phyloP scores from a whole-genome alignment of 352 stramenopile species.

The Pythium phragmitis region DNA sequence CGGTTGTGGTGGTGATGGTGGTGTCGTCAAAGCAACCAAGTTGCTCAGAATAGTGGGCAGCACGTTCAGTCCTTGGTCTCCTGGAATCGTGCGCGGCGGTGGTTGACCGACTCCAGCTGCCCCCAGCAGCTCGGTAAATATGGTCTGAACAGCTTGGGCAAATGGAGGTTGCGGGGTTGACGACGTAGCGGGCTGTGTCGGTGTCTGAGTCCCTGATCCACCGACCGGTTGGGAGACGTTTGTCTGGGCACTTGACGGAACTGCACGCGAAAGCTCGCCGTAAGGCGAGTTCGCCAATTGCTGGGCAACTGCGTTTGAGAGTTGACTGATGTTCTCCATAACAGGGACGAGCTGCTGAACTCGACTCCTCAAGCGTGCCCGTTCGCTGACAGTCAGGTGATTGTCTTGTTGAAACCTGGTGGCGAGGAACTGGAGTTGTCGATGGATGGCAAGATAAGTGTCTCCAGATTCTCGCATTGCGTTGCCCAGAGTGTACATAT shows the following conservation, averaged over 20 bases:
- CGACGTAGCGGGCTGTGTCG: neutral
- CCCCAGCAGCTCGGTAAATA: neutral
- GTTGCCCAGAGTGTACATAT: slow-evolving; percentile 28
- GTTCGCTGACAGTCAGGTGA: slow-evolving; percentile 13
- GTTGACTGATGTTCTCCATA: slow-evolving; percentile 9
- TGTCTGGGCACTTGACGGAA: too few species aligned
- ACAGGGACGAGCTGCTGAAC: slow-evolving; percentile 24
- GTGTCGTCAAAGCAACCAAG: neutral
- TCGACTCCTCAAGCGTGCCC: slow-evolving; percentile 12
- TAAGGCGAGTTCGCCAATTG: slow-evolving; percentile 19
- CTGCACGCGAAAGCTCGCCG: neutral
- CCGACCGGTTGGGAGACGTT: neutral
- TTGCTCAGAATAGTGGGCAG: neutral
- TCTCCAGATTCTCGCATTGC: slow-evolving; percentile 25
- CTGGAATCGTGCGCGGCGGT: neutral
- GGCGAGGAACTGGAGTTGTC: slow-evolving; percentile 24
- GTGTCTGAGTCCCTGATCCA: neutral
- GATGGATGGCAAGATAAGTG: slow-evolving; percentile 28
- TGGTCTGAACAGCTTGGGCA: neutral
- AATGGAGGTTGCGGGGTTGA: neutral
- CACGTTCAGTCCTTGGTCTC: slow-evolving; percentile 1
- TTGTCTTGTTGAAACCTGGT: slow-evolving; percentile 22
- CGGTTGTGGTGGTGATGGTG: neutral
- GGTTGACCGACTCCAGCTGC: neutral
- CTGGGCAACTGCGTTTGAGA: slow-evolving; percentile 12